Base-by-base conservation (phyloP, 2,329 filamentous ascomycete genomes). In the Capronia epimyces region DNA sequence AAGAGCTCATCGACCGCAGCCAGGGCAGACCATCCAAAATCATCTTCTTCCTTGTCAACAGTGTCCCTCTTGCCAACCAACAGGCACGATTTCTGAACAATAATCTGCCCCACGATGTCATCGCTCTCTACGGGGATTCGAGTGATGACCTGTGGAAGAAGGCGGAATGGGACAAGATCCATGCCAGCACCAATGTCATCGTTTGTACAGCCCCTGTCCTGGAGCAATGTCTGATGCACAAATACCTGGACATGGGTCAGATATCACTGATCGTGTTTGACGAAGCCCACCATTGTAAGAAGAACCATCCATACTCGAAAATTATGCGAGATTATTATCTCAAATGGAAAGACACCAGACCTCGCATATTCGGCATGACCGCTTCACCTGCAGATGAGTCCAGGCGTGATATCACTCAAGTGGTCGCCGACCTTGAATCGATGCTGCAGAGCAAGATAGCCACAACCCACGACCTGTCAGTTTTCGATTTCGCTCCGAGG, bases 281-380 rank as follows among this genome's bases (percentile, higher is more conserved):
- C 63, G 93, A 98, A 68, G 93, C 90, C 4, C 93, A 98, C 63
- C 93, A 97, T 64, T 83, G 91, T 0, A 98, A 98, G 69, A 94
- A 91, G 66, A 86, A 89, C 45, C 93, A 98, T 63, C 79, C 88
- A 0, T 98, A 95, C 64, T 88, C 91, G 16, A 78, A 76, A 22
- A 93, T 98, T 52, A 87, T 98, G 69, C 89, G 87, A 61, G 86
- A 95, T 52, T 89, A 87, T 60, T 97, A 96, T 63, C 57, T 81
- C 1, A 68, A 75, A 2, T 56, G 52, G 43, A 71, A 75, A 24
- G 60, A 66, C 1, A 56, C 66, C 0, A 76, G 82, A 3, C 93
- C 93, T 3, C 84, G 83, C 31, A 83, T 98, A 16, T 86, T 98
- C 59, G 91, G 91, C 21, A 96, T 97, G 91, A 98, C 93, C 1